phyloP scores from a whole-genome alignment of 225 moss, liverwort and hornwort genomes.

The Neckera pumila region DNA sequence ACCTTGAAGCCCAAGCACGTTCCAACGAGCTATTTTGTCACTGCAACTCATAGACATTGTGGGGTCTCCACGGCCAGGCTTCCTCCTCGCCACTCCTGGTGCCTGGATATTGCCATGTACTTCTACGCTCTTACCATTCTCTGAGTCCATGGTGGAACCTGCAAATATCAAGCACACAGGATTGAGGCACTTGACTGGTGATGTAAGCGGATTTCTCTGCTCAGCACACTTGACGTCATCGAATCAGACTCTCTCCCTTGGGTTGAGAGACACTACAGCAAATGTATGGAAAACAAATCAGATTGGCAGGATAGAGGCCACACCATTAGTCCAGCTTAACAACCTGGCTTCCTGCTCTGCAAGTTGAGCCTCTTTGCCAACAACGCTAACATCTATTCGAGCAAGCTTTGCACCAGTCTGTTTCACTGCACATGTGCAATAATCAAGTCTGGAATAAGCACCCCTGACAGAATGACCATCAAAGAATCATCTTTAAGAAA shows the following conservation, averaged over 20 bases:
- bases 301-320: background rate
- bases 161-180: conserved; percentile 6
- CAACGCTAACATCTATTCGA: conserved; percentile 41
- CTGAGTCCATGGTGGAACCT: background rate
- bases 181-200: background rate
- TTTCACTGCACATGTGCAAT: conserved; percentile 24
- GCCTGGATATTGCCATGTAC: conserved; percentile 35
- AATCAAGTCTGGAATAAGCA: background rate
- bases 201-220: background rate
- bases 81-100: conserved; percentile 70
- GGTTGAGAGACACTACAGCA: background rate
- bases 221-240: background rate
- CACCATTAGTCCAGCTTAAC: conserved; percentile 17
- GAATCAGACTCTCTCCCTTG: background rate
- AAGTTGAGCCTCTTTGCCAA: conserved; percentile 51
- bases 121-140: conserved; percentile 5
- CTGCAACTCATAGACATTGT: conserved; percentile 99
- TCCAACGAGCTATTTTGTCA: conserved; percentile 97
- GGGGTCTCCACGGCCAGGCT: conserved; percentile 91
- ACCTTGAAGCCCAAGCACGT: conserved; percentile 94
- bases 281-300: background rate
- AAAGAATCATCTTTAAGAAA: background rate
- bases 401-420: conserved; percentile 91
- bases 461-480: background rate
- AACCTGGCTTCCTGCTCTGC: conserved; percentile 54